Conservation (phyloP, 768 basidiomycete species). For the Russula earlei region DNA sequence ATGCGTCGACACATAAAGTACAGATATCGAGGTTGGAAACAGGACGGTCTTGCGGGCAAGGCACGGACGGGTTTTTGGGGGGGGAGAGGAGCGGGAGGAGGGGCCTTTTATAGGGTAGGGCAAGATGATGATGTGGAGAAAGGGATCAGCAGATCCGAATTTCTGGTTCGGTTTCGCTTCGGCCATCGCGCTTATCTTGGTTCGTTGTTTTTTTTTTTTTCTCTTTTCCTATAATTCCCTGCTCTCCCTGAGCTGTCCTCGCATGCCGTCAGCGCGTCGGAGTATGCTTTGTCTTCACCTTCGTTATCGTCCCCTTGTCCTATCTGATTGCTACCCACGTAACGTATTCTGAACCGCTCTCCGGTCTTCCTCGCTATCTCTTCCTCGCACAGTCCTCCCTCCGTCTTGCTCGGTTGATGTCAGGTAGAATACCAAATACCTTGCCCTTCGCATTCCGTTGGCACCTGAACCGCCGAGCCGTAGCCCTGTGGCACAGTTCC, state of each 20-base stretch:
- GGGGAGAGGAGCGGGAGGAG: neutral
- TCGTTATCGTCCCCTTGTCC: neutral
- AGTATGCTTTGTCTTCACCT: neutral
- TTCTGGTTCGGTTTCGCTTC: slow-evolving; percentile 10
- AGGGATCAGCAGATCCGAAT: slow-evolving; percentile 11
- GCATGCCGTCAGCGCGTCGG: neutral
- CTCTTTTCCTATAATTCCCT: neutral
- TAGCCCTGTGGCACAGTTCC: no score
- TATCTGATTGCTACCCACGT: slow-evolving; percentile 3
- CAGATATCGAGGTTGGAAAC: neutral
- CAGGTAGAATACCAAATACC: neutral
- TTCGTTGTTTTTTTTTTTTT: neutral
- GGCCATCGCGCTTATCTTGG: slow-evolving; percentile 7
- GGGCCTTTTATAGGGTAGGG: slow-evolving; percentile 5
- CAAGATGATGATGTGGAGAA: neutral
- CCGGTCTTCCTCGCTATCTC: slow-evolving; percentile 6
- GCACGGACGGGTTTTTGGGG: neutral
- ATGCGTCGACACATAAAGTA: slow-evolving; percentile 59
- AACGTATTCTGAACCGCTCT: neutral
- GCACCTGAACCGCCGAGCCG: no score
- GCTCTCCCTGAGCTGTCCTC: neutral
- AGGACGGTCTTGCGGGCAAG: neutral
- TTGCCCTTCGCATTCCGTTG: no score
- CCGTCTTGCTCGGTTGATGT: neutral
- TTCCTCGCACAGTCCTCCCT: no score